Base-by-base conservation (phyloP, 1,284 basidiomycete genomes). In the Coniferiporia weirii region DNA sequence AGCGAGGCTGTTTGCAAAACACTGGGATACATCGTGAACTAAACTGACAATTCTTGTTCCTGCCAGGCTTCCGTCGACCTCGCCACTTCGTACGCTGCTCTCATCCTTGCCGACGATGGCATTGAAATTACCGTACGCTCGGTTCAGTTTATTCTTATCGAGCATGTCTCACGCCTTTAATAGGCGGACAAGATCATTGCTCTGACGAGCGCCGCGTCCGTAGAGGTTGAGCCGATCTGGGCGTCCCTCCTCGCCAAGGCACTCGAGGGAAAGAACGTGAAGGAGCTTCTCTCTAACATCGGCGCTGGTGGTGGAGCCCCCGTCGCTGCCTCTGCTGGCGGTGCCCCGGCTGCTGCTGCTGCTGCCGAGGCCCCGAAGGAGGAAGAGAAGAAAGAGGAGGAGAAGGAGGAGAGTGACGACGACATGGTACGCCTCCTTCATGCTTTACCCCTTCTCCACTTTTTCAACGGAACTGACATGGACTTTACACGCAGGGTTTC, bases 151-250 rank as follows among this genome's bases (percentile, higher is more conserved):
- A 38, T 38, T 7, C 12, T 12, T 38, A 38, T 38, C 36, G 36
- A 6, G 12, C 12, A 38, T 12, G 93, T 85, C n/a, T 27, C 12
- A 44, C 48, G 47, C 32, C 55, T n/a, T 40, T 15, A 27, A n/a
- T 35, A 97, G 93, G 76, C 93, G 64, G 95, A 98, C 73, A 98
- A 97, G 82, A 92, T 98, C 73, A 66, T 82, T 68, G 79, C 93
- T 59, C 76, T 98, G 71, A 93, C 91, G 68, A 74, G 73, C 60
- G 95, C 93, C 58, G 96, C 96, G 61, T 78, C 79, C 64, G 81
- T 93, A 63, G 94, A 98, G 55, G 73, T 98, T 64, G 97, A 99
- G 79, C 84, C 94, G 64, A 99, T 99, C 82, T 99, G 96, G 96
- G 95, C 95, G 63, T 78, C 87, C 52, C 89, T 99, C 68, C 89